These are phyloP conservation scores for Isabelozyma rhagii DNA, from an alignment of 805 yeast genomes.

Conservation along the genomic window DNA sequence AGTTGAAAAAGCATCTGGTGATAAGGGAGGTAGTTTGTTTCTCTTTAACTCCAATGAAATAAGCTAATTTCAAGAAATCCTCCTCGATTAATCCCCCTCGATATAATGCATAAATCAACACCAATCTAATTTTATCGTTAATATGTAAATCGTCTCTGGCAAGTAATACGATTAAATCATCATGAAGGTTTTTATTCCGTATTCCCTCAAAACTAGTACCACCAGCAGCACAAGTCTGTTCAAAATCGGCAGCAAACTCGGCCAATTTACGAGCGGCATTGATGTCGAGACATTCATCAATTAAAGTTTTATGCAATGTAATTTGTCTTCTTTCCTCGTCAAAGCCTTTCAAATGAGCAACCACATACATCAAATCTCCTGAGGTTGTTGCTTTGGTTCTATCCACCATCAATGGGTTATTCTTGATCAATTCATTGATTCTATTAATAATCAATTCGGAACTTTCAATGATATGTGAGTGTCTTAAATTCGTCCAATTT, in stretches of 20 bases:
- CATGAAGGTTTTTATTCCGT: constrained; percentile 56
- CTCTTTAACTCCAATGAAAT: constrained; percentile 46
- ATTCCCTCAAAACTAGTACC: constrained; percentile 70
- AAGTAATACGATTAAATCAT: constrained; percentile 56
- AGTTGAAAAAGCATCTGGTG: constrained; percentile 45
- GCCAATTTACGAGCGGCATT: constrained; percentile 60
- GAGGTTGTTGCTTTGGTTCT: constrained; percentile 61
- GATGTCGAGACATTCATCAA: constrained; percentile 61
- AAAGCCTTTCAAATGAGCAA: constrained; percentile 65
- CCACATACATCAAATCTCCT: constrained; percentile 70
- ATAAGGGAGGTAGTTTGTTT: constrained; percentile 54
- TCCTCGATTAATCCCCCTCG: constrained; percentile 76
- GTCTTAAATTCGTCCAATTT: constrained; percentile 70
- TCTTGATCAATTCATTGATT: constrained; percentile 61
- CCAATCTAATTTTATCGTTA: constrained; percentile 70
- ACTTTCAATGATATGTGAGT: constrained; percentile 72
- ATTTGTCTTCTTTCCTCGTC: constrained; percentile 63
- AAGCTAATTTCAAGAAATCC: constrained; percentile 69
- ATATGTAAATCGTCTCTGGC: constrained; percentile 46
- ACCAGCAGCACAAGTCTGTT: constrained; percentile 74
- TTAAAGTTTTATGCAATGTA: constrained; percentile 56
- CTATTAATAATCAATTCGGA: constrained; percentile 57
- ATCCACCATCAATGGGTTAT: constrained; percentile 75
- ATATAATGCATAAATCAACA: constrained; percentile 71
- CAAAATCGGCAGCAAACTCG: constrained; percentile 73